Evolutionary conservation across 108 stramenopile genomes (phyloP).

Genomic region (Pseudonitzschia multiseries): DNA sequence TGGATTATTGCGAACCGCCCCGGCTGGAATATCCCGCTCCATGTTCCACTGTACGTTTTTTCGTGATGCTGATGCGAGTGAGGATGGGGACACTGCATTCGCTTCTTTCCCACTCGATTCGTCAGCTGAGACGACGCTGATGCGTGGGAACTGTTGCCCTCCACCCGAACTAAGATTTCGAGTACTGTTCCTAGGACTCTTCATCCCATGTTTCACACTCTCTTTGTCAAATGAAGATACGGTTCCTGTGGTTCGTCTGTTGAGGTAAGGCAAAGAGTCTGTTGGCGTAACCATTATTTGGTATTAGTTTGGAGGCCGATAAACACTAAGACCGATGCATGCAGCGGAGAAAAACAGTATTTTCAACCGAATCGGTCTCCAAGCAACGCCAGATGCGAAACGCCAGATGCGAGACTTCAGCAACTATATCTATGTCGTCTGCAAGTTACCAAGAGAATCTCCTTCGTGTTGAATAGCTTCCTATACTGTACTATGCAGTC

Average conservation of each 20-base stretch:
- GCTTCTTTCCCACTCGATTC: background rate
- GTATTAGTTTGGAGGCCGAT: background rate
- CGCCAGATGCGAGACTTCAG: background rate
- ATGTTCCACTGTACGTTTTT: conserved; percentile 34
- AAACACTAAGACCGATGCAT: background rate
- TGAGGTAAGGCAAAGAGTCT: conserved; percentile 11
- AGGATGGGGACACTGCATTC: background rate
- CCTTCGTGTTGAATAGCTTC: too few relatives aligned
- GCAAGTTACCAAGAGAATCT: too few relatives aligned
- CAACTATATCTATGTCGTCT: background rate
- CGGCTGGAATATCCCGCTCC: conserved; percentile 32
- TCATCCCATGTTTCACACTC: background rate
- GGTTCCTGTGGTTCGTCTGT: background rate
- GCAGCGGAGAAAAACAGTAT: too few relatives aligned
- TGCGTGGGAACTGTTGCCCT: background rate
- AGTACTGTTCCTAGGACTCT: background rate
- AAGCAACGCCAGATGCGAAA: background rate
- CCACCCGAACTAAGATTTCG: background rate
- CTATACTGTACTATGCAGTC: too few relatives aligned
- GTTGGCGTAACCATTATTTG: conserved; percentile 4
- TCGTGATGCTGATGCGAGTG: conserved; percentile 1
- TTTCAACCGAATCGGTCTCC: background rate
- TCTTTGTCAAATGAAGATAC: conserved; percentile 16
- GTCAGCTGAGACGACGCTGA: background rate
- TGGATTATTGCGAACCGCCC: conserved; percentile 38